These are phyloP conservation scores for Sarcomyxa edulis DNA, from an alignment of 768 basidiomycete genomes.

Conservation along the genomic window DNA sequence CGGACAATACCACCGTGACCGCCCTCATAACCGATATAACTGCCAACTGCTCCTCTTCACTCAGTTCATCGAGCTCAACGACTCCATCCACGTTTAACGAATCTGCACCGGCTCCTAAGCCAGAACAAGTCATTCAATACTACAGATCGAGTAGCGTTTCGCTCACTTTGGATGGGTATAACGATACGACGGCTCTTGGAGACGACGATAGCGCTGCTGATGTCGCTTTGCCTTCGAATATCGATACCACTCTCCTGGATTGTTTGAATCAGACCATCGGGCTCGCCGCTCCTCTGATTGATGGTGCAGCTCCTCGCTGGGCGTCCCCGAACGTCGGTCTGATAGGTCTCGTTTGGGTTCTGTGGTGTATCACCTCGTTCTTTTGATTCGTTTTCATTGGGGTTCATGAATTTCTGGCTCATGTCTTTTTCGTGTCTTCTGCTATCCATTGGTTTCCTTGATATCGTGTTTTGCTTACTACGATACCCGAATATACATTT, in stretches of 20 bases:
- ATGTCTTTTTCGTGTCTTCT: too few relatives aligned
- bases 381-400: too few relatives aligned
- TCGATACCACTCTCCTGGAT: constrained; percentile 36
- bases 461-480: too few relatives aligned
- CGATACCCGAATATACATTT: too few relatives aligned
- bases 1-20: constrained; percentile 40
- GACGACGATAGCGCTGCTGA: constrained; percentile 24
- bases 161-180: constrained; percentile 55
- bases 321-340: constrained; percentile 15
- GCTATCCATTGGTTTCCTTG: too few relatives aligned
- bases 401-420: too few relatives aligned
- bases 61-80: constrained; percentile 20
- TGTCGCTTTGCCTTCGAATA: constrained; percentile 37
- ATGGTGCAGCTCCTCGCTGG: constrained; percentile 6
- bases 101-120: constrained; percentile 21
- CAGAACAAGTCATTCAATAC: constrained; percentile 52
- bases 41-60: constrained; percentile 32
- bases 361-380: constrained; percentile 17
- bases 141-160: constrained; percentile 53
- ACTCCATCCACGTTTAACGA: constrained; percentile 25
- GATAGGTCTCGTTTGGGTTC: constrained; percentile 16
- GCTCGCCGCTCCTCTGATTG: constrained; percentile 18
- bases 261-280: constrained; percentile 56
- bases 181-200: constrained; percentile 45
- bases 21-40: constrained; percentile 31